Evolutionary conservation across 495 filamentous ascomycete species (phyloP).

Genomic region (Aspergillus avenaceus): DNA sequence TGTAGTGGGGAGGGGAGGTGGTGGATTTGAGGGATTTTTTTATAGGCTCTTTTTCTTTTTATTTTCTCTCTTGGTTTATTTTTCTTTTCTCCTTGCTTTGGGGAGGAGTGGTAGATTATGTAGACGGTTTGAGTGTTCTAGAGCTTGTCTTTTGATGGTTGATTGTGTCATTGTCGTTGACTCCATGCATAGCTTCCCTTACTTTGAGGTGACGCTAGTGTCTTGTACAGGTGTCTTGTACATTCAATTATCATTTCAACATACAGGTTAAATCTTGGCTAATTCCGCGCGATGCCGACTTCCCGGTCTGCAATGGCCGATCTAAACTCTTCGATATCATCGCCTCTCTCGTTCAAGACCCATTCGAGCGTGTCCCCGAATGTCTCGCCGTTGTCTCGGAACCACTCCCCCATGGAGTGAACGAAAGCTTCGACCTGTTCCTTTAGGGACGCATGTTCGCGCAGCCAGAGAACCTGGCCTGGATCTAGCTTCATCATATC

Average conservation of each 20-base stretch:
- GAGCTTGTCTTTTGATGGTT: no score
- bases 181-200: no score
- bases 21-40: no score
- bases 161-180: no score
- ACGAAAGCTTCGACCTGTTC: conserved; percentile 52
- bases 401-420: conserved; percentile 53
- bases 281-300: conserved; percentile 24
- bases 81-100: no score
- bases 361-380: conserved; percentile 46
- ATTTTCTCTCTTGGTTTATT: no score
- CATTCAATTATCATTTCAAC: not conserved
- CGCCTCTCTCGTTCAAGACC: conserved; percentile 43
- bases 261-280: not conserved
- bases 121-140: no score
- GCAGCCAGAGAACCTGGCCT: conserved; percentile 52
- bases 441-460: conserved; percentile 49
- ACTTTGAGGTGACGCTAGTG: no score
- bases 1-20: no score
- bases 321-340: conserved; percentile 28
- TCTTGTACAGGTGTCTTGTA: no score
- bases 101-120: no score
- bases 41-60: no score
- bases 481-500: conserved; percentile 65
- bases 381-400: conserved; percentile 61
- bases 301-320: conserved; percentile 25